Evolutionary conservation across 768 basidiomycete genomes (phyloP).

Genomic region (Leccinum sublutescens): DNA sequence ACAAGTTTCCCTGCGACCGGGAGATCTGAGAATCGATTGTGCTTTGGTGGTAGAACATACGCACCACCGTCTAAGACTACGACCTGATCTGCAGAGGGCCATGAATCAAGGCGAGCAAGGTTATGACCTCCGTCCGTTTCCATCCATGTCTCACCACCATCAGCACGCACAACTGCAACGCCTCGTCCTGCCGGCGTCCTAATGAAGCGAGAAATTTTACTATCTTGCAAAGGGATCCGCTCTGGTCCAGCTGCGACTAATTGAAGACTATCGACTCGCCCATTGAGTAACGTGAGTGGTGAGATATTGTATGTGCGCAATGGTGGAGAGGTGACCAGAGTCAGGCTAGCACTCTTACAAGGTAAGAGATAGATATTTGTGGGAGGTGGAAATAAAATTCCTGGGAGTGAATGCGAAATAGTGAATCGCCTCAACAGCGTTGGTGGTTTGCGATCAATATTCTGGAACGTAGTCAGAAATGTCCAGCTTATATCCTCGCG

Average conservation of each 20-base stretch:
- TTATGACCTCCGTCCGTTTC: slow-evolving; percentile 46
- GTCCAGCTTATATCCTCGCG: neutral
- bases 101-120: slow-evolving; percentile 48
- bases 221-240: slow-evolving; percentile 45
- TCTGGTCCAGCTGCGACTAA: slow-evolving; percentile 42
- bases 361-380: slow-evolving; percentile 54
- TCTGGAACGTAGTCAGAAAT: slow-evolving; percentile 44
- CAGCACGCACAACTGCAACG: slow-evolving; percentile 60
- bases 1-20: slow-evolving; percentile 46
- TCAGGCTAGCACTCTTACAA: slow-evolving; percentile 42
- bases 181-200: slow-evolving; percentile 80
- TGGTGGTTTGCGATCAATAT: slow-evolving; percentile 86
- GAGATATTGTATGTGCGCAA: slow-evolving; percentile 60
- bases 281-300: slow-evolving; percentile 62
- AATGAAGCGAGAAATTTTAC: slow-evolving; percentile 58
- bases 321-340: slow-evolving; percentile 66
- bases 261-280: slow-evolving; percentile 49
- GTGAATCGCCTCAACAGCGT: slow-evolving; percentile 76
- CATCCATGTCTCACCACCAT: slow-evolving; percentile 65
- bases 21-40: slow-evolving; percentile 9
- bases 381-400: slow-evolving; percentile 47
- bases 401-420: slow-evolving; percentile 60
- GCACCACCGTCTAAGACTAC: slow-evolving; percentile 70
- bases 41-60: slow-evolving; percentile 11
- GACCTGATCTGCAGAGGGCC: slow-evolving; percentile 59